phyloP scores from a whole-genome alignment of 306 rosid species.

The Cucumis cinereus region DNA sequence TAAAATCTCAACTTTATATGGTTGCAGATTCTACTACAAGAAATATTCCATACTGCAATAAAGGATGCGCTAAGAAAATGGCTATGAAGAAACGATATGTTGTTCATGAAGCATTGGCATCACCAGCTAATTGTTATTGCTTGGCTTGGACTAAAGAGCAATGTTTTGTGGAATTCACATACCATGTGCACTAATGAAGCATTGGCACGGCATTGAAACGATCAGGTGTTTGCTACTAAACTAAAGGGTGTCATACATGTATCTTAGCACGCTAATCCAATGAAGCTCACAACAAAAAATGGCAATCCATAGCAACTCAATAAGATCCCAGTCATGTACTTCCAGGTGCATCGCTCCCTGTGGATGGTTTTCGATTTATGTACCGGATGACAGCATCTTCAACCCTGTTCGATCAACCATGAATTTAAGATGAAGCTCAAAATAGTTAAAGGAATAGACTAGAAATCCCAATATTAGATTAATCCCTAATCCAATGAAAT shows the following conservation, averaged over 20 bases:
- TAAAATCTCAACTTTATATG: neutral
- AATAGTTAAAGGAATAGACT: neutral
- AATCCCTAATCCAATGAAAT: neutral
- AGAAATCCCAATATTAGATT: neutral
- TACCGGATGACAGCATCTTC: conserved; percentile 41
- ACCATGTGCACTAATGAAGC: neutral
- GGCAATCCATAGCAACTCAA: conserved; percentile 10
- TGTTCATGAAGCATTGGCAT: conserved; percentile 10
- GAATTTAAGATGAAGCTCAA: neutral
- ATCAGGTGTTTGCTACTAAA: neutral
- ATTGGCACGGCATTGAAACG: neutral
- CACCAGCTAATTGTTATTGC: neutral
- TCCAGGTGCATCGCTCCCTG: conserved; percentile 82
- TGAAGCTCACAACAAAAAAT: neutral
- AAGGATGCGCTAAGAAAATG: conserved; percentile 1
- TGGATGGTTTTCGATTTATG: conserved; percentile 64
- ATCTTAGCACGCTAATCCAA: conserved; percentile 6
- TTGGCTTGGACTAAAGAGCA: neutral
- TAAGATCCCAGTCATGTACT: conserved; percentile 35
- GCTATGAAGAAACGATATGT: neutral
- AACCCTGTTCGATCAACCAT: conserved; percentile 43
- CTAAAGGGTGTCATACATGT: conserved; percentile 2
- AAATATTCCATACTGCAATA: neutral
- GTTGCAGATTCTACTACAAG: conserved; percentile 1
- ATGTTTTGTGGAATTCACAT: neutral